Evolutionary conservation across 2,329 filamentous ascomycete genomes (phyloP).

Genomic region (Colletotrichum destructivum): DNA sequence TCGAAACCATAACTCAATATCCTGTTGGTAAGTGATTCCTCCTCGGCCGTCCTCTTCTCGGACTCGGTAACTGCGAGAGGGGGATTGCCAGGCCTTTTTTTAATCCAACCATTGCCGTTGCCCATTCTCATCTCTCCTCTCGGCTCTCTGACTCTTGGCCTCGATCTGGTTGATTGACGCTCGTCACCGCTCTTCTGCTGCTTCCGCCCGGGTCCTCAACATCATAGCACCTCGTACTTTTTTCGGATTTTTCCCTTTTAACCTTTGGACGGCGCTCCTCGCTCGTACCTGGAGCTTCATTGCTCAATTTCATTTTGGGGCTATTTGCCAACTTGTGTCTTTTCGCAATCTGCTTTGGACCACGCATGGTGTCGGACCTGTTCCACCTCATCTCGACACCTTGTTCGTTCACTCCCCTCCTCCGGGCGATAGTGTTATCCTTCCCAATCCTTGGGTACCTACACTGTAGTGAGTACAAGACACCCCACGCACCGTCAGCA

Average conservation of each 20-base stretch:
- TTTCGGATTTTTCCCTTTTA: not conserved
- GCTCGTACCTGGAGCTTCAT: not conserved
- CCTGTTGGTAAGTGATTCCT: not conserved
- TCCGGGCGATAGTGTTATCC: conserved; percentile 1
- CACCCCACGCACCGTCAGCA: not conserved
- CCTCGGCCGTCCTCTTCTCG: conserved; percentile 5
- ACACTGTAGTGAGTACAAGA: not conserved
- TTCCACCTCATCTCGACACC: conserved; percentile 4
- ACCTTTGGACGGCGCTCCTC: conserved; percentile 13
- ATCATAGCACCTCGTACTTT: conserved; percentile 2
- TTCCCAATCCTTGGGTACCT: conserved; percentile 1
- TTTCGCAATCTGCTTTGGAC: too few relatives aligned
- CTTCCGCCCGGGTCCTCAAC: not conserved
- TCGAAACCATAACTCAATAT: conserved; percentile 39
- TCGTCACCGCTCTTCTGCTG: not conserved
- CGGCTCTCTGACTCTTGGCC: not conserved
- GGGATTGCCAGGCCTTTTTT: conserved; percentile 1
- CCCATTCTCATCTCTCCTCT: not conserved
- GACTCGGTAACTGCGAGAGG: not conserved
- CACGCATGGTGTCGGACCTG: too few relatives aligned
- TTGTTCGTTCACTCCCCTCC: not conserved
- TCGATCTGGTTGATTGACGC: not conserved
- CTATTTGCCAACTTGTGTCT: too few relatives aligned
- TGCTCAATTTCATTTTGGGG: too few relatives aligned
- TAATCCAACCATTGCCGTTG: conserved; percentile 5